Evolutionary conservation across 1,139 yeast species (phyloP).

Genomic region (Meyerozyma carpophila): DNA sequence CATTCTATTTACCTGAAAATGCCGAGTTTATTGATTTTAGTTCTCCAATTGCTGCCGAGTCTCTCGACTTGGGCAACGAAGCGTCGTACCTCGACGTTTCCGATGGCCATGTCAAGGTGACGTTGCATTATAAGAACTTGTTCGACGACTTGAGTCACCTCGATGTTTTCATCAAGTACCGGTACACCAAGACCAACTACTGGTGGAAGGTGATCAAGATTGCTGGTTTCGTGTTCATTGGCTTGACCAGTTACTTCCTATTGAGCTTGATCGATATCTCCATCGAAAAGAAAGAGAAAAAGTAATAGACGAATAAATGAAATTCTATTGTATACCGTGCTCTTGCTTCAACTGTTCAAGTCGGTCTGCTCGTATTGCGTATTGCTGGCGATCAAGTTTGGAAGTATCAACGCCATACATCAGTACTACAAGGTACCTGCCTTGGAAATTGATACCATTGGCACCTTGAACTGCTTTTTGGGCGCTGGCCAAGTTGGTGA

Average conservation of each 20-base stretch:
- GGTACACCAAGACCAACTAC: slow-evolving; percentile 48
- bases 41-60: slow-evolving; percentile 47
- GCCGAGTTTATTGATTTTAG: slow-evolving; percentile 58
- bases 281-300: slow-evolving; percentile 15
- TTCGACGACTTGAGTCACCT: slow-evolving; percentile 64
- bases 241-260: slow-evolving; percentile 54
- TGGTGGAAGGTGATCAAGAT: slow-evolving; percentile 64
- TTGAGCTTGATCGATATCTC: slow-evolving; percentile 36
- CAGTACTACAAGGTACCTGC: slow-evolving; percentile 52
- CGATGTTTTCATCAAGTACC: slow-evolving; percentile 58
- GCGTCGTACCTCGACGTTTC: slow-evolving; percentile 71
- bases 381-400: slow-evolving; percentile 18
- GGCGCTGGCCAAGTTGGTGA: slow-evolving; percentile 45
- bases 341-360: slow-evolving; percentile 14
- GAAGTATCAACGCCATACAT: slow-evolving; percentile 38
- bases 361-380: slow-evolving; percentile 15
- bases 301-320: slow-evolving; percentile 2
- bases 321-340: slow-evolving; percentile 8
- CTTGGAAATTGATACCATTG: slow-evolving; percentile 57
- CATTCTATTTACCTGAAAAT: slow-evolving; percentile 83
- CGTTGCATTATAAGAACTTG: slow-evolving; percentile 55
- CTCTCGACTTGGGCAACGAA: slow-evolving; percentile 36
- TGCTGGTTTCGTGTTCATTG: slow-evolving; percentile 58
- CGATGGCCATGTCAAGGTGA: slow-evolving; percentile 76
- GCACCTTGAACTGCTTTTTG: slow-evolving; percentile 46